Conservation (phyloP, 495 filamentous ascomycete species). For the Aspergillus carlsbadensis region DNA sequence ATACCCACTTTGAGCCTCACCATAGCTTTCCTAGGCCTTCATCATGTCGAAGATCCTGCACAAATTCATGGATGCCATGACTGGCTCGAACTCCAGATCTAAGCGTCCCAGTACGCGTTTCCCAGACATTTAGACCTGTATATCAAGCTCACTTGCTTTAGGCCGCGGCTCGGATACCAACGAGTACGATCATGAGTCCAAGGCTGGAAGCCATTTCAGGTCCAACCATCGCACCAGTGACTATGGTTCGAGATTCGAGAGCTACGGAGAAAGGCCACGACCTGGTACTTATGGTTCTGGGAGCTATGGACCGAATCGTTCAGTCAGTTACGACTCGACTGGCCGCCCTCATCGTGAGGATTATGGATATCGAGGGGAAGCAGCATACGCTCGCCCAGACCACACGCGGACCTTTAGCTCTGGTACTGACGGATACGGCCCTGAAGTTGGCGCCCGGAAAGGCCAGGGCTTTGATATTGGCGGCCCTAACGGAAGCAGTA, state of each 20-base stretch:
- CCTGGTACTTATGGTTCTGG: conserved; percentile 16
- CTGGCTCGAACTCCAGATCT: conserved; percentile 29
- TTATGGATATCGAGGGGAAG: conserved; percentile 8
- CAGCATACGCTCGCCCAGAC: conserved; percentile 13
- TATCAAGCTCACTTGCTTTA: background rate
- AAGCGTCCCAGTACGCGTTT: conserved; percentile 14
- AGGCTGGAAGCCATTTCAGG: conserved; percentile 27
- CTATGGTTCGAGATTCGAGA: conserved; percentile 13
- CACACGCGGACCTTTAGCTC: conserved; percentile 3
- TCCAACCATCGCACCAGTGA: conserved; percentile 18
- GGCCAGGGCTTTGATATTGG: conserved; percentile 20
- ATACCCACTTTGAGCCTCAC: background rate
- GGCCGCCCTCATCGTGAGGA: background rate
- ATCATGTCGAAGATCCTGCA: conserved; percentile 66
- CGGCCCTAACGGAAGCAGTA: conserved; percentile 31
- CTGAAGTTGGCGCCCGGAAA: background rate
- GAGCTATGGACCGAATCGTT: conserved; percentile 18
- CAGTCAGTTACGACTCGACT: conserved; percentile 14
- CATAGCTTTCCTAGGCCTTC: background rate
- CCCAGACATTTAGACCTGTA: background rate
- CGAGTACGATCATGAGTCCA: conserved; percentile 19
- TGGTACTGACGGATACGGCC: conserved; percentile 1
- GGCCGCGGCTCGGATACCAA: conserved; percentile 41
- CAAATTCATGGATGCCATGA: conserved; percentile 72
- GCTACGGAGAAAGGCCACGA: conserved; percentile 19